Evolutionary conservation across 768 basidiomycete genomes (phyloP).

Genomic region (Russula olivacea): DNA sequence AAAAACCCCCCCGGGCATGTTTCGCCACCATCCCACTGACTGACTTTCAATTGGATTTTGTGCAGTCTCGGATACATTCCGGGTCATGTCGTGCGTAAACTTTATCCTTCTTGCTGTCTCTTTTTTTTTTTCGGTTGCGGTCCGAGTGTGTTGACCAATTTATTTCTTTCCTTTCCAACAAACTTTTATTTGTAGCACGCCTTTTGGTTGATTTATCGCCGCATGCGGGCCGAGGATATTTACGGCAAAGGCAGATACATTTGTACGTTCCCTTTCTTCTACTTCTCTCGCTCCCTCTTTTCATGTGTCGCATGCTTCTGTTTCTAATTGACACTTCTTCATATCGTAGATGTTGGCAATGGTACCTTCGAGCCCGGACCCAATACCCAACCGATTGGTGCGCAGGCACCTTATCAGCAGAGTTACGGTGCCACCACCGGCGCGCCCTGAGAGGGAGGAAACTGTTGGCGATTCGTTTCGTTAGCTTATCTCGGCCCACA

Average conservation of each 20-base stretch:
- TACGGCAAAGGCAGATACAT: constrained; percentile 73
- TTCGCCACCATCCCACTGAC: not conserved
- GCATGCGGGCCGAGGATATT: constrained; percentile 79
- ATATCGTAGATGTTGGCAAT: constrained; percentile 30
- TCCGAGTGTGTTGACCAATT: not conserved
- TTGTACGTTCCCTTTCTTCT: constrained; percentile 46
- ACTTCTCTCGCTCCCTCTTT: not conserved
- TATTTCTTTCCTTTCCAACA: no score
- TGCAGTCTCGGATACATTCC: constrained; percentile 71
- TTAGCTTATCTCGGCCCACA: not conserved
- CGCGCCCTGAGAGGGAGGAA: constrained; percentile 5
- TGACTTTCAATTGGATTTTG: not conserved
- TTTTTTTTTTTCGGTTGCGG: not conserved
- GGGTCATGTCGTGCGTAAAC: constrained; percentile 43
- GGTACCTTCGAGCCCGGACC: constrained; percentile 24
- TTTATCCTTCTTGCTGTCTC: no score
- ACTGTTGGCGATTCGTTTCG: not conserved
- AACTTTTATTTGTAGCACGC: constrained; percentile 54
- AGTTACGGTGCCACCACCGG: constrained; percentile 9
- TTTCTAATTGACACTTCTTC: not conserved
- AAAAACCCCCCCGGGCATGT: not conserved
- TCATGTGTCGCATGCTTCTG: not conserved
- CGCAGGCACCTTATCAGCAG: constrained; percentile 8
- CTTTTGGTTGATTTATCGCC: constrained; percentile 87
- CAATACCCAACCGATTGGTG: not conserved